Conservation (phyloP, 2,329 filamentous ascomycete genomes). For the Colletotrichum sp. region DNA sequence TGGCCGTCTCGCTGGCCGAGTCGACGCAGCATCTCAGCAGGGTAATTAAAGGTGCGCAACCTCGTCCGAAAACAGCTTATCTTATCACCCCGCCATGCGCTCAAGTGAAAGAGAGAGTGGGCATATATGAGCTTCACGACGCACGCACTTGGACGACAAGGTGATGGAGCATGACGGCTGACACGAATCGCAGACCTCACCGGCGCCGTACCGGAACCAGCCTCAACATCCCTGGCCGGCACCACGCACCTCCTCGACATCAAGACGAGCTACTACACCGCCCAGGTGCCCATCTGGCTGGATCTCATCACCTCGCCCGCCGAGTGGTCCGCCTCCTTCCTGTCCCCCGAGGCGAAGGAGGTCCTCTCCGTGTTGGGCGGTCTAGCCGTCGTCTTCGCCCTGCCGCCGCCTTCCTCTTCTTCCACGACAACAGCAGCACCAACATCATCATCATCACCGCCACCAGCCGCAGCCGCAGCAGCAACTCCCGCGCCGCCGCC, state of each 20-base stretch:
- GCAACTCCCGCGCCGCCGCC: background rate
- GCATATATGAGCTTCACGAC: background rate
- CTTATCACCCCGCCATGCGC: background rate
- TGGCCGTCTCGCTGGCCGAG: slow-evolving; percentile 59
- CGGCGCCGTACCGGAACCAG: slow-evolving; percentile 45
- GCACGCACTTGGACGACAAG: too few relatives aligned
- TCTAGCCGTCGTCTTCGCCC: slow-evolving; percentile 58
- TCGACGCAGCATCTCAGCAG: slow-evolving; percentile 51
- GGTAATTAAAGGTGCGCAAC: slow-evolving; percentile 57
- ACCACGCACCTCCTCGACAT: slow-evolving; percentile 62
- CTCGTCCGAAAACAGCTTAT: background rate
- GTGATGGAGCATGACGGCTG: background rate
- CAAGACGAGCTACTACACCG: slow-evolving; percentile 66
- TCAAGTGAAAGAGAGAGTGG: background rate
- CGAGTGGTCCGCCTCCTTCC: slow-evolving; percentile 65
- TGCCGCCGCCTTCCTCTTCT: slow-evolving; percentile 28
- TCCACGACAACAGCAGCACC: background rate
- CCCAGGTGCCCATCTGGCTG: slow-evolving; percentile 70
- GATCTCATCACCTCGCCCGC: slow-evolving; percentile 58
- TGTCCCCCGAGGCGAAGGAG: slow-evolving; percentile 65
- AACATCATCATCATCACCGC: background rate
- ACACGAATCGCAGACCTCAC: slow-evolving; percentile 53
- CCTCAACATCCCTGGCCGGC: slow-evolving; percentile 57
- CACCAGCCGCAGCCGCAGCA: background rate
- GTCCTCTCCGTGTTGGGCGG: slow-evolving; percentile 67